Conservation (phyloP, 495 filamentous ascomycete species). For the Xylaria longipes region DNA sequence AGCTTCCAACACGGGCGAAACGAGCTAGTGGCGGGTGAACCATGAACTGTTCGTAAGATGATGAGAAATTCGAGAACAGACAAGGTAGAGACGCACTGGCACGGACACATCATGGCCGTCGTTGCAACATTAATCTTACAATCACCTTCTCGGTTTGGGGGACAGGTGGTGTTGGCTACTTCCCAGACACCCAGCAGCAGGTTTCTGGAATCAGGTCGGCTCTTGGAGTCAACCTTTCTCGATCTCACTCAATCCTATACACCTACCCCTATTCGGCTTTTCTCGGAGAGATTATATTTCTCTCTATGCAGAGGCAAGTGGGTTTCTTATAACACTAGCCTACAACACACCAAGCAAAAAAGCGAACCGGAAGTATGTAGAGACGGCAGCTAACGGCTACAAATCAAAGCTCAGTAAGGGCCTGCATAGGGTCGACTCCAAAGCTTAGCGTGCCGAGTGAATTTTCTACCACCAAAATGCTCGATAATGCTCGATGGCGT, state of each 20-base stretch:
- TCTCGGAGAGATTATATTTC: background rate
- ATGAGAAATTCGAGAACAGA: background rate
- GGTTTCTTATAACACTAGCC: background rate
- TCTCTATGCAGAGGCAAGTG: background rate
- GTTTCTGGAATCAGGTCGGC: too few species aligned
- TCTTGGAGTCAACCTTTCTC: background rate
- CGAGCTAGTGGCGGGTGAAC: background rate
- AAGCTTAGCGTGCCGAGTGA: background rate
- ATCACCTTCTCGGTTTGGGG: background rate
- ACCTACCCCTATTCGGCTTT: background rate
- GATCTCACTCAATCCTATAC: background rate
- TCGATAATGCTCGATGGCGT: background rate
- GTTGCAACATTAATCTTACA: background rate
- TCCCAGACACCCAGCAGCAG: background rate
- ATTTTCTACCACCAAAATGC: background rate
- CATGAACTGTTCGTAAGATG: background rate
- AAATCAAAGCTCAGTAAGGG: too few species aligned
- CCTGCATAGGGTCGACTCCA: background rate
- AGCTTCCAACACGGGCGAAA: background rate
- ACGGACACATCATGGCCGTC: background rate
- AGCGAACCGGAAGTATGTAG: background rate
- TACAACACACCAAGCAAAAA: background rate
- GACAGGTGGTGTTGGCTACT: background rate
- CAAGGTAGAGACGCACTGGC: background rate
- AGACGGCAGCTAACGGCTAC: background rate